These are phyloP conservation scores for Liriodendron chinense DNA, from an alignment of 164 flowering plant genomes.

Conservation along the genomic window DNA sequence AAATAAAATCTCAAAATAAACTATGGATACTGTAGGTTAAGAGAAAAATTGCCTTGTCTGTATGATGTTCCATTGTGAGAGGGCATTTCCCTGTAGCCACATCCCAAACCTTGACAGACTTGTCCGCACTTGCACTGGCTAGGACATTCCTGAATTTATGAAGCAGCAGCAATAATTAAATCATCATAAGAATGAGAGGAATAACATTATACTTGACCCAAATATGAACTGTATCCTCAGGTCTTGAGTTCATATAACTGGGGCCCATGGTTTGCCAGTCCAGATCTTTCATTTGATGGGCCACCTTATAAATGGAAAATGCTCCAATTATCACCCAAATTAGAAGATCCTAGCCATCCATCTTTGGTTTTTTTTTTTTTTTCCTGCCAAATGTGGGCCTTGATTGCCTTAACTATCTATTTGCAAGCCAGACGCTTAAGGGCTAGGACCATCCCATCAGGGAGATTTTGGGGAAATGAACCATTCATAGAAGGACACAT, in stretches of 20 bases:
- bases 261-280: no score
- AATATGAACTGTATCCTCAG: not conserved
- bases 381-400: no score
- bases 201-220: not conserved
- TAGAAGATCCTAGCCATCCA: no score
- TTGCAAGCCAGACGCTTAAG: no score
- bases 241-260: no score
- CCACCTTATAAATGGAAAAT: not conserved
- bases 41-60: constrained; percentile 60
- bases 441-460: not conserved
- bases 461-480: not conserved
- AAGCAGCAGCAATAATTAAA: not conserved
- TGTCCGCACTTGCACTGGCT: constrained; percentile 97
- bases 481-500: not conserved
- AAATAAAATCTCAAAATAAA: not conserved
- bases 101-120: constrained; percentile 89
- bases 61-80: constrained; percentile 77
- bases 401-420: no score
- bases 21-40: not conserved
- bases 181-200: not conserved
- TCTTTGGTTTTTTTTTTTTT: no score
- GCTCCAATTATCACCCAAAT: no score
- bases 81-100: constrained; percentile 65
- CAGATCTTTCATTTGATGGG: no score
- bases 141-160: constrained; percentile 64